Base-by-base conservation (phyloP, 202 grass and related monocot genomes). In the Saccharum hybrid region DNA sequence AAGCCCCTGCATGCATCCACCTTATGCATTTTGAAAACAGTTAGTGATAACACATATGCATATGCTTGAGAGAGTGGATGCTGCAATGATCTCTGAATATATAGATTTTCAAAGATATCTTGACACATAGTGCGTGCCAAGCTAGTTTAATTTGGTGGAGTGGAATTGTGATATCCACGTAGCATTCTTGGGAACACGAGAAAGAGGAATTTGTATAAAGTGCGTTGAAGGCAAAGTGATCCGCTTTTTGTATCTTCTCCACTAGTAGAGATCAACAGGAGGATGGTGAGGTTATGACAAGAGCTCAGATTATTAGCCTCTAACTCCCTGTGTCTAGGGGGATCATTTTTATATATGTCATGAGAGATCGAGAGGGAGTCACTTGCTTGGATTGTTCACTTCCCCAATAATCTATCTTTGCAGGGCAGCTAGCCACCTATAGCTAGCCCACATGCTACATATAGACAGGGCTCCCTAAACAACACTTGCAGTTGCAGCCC, bases 201-300 rank as follows among this genome's bases (percentile, higher is more conserved):
- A 76, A 78, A 42, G 80, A 74, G 18, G 18, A 45, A 49, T 45
- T 45, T 1, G 4, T 45, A 49, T 61, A 13, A 81, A 75, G 84
- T 86, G 84, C 31, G 37, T 68, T 68, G 66, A 52, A 71, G 64
- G 59, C 72, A 89, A 30, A 81, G 43, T n/a, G 41, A 30, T 4
- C 59, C 19, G 22, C 48, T 78, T 67, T 88, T 61, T 82, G 46
- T 68, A 81, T 78, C 65, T 16, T 86, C 43, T 89, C 78, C 78
- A 73, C 78, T 73, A 59, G 73, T n/a, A 49, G 67, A 68, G 63
- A 26, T 38, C 36, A 41, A 18, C 1, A 48, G 21, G 46, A 39
- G 31, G 13, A 40, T 39, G 45, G 57, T 66, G 78, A 85, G 68
- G 78, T 66, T 65, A 66, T 65, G 72, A 66, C 84, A 59, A 39